Evolutionary conservation across 1,284 basidiomycete genomes (phyloP), one percentile per base, ranked within the genome.

Genomic region (Athelia psychrophila): DNA sequence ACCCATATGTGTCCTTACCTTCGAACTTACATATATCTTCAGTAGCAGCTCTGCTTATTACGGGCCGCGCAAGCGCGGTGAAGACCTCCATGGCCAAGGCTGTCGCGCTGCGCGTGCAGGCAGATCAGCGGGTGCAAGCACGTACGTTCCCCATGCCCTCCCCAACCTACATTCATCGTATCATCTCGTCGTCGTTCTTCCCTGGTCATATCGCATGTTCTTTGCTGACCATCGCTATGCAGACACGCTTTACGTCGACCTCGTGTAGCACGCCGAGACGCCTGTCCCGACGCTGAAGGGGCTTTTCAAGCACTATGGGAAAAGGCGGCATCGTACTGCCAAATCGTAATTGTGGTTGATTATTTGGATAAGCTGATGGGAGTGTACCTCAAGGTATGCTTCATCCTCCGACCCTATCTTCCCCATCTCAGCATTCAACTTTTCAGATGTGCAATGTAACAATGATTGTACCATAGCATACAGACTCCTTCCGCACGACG

Each of bases 301-400:
- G 3, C 77, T 84, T 23, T 83, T 96, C 60, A 76, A 78, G 35
- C 84, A 84, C 55, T 91, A 93, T 80, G 91, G 59, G 83, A 87
- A 48, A 83, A 86, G 54, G 91, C 88, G 2, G 72, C 77, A 15
- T 92, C 86, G 86, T 86, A 91, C 61, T 76, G 80, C 42, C 96
- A 96, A 0, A 80, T 84, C 8, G 65, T 97, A 8, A 73, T 99
- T n/a, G 74, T 98, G n/a, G 76, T 99, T 22, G 97, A 99, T 69
- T 94, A 95, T 61, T 69, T 99, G 47, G 95, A 99, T 58, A 83
- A 84, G 47, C 71, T 99, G 15, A 67, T 97, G n/a, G 79, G 82
- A 9, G 83, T 85, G 0, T 95, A 99, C 68, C 75, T 88, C 16
- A 95, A 97, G 78, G 93, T 89, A 55, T 58, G 78, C 63, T 35